Evolutionary conservation across 2,329 filamentous ascomycete species (phyloP).

Genomic region (Trichoderma sp.): DNA sequence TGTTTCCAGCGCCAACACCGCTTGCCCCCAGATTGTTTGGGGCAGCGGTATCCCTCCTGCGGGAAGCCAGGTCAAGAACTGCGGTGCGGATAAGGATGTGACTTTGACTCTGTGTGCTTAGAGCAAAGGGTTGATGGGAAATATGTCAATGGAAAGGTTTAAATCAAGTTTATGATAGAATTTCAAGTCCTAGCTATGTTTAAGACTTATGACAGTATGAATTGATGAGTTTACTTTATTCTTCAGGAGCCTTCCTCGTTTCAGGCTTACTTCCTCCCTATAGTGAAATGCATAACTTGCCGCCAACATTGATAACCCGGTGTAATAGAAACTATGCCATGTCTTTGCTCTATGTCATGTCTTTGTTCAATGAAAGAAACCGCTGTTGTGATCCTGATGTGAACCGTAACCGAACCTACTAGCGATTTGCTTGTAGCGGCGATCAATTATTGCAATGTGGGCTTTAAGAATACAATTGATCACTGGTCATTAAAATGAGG

Average conservation of each 20-base stretch:
- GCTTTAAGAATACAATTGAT: background rate
- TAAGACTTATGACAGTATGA: background rate
- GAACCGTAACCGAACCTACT: background rate
- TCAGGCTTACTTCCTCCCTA: background rate
- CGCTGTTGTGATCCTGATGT: background rate
- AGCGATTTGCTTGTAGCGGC: background rate
- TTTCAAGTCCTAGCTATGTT: background rate
- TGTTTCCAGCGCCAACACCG: constrained; percentile 31
- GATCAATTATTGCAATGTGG: background rate
- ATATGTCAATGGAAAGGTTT: background rate
- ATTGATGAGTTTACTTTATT: background rate
- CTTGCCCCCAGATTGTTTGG: constrained; percentile 42
- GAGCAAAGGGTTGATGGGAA: background rate
- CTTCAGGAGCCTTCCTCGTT: background rate
- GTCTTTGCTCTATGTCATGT: background rate
- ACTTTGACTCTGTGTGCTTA: constrained; percentile 40
- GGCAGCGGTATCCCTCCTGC: constrained; percentile 36
- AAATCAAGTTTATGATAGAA: background rate
- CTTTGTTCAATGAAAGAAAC: background rate
- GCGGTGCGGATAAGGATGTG: constrained; percentile 35
- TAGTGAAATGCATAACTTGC: background rate
- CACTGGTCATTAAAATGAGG: too few relatives aligned
- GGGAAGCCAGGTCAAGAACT: constrained; percentile 42
- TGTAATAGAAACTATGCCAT: background rate
- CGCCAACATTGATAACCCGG: background rate